Conservation (phyloP, 768 basidiomycete genomes). For the Tulasnella calospora region DNA sequence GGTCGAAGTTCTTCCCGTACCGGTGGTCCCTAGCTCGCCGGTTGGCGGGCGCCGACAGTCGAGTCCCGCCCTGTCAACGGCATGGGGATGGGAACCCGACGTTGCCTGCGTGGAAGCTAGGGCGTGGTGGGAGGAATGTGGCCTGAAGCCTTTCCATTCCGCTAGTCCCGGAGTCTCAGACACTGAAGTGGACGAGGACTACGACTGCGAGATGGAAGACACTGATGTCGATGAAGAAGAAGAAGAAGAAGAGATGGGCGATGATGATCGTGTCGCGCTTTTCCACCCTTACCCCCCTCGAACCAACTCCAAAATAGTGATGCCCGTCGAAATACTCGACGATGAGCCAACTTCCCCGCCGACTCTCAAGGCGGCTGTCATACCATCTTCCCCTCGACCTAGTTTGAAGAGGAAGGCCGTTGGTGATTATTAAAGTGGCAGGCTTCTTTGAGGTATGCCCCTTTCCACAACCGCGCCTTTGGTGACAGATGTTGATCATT, state of each 20-base stretch:
- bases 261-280: background rate
- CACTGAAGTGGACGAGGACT: constrained; percentile 11
- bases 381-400: background rate
- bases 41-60: constrained; percentile 1
- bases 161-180: constrained; percentile 13
- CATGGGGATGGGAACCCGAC: constrained; percentile 26
- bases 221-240: constrained; percentile 9
- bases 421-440: background rate
- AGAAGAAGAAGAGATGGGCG: background rate
- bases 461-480: background rate
- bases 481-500: background rate
- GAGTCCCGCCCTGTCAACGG: constrained; percentile 18
- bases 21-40: constrained; percentile 20
- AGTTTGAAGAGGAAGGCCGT: background rate
- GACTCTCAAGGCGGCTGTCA: background rate
- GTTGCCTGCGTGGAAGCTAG: constrained; percentile 20
- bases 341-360: background rate
- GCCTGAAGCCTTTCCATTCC: constrained; percentile 23
- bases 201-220: constrained; percentile 4
- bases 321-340: background rate
- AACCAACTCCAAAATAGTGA: background rate
- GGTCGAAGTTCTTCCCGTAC: background rate
- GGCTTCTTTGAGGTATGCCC: background rate
- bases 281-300: background rate
- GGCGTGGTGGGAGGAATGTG: constrained; percentile 25